Percentiles rank a stretch among this genome's conserved stretches.
Conservation (phyloP, 768 basidiomycete genomes). For the Lentinula aciculospora region DNA sequence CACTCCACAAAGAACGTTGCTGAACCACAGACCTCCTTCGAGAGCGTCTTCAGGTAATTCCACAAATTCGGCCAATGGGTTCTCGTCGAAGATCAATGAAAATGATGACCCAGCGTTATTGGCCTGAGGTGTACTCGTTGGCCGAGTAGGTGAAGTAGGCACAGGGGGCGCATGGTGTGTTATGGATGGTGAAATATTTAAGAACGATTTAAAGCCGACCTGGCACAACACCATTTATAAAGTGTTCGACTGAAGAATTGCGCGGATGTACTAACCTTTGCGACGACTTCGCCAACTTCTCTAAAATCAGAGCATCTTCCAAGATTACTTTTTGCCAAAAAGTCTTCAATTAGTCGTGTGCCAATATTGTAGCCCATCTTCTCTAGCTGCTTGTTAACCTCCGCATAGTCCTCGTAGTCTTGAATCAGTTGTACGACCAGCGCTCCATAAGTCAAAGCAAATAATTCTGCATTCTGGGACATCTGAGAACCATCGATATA, state of each 20-base stretch:
- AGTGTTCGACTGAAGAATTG: not conserved
- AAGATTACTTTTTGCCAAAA: slow-evolving; percentile 76
- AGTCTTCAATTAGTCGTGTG: slow-evolving; percentile 93
- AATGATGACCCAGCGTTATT: slow-evolving; percentile 54
- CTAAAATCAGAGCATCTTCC: slow-evolving; percentile 91
- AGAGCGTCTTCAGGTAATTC: slow-evolving; percentile 92
- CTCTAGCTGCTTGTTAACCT: slow-evolving; percentile 94
- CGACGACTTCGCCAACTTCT: slow-evolving; percentile 92
- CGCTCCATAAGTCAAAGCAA: slow-evolving; percentile 94
- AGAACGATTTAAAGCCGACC: slow-evolving; percentile 98
- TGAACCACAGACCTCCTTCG: slow-evolving; percentile 94
- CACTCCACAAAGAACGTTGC: slow-evolving; percentile 94
- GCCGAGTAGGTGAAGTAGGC: slow-evolving; percentile 42
- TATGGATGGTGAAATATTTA: slow-evolving; percentile 85
- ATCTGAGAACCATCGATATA: slow-evolving; percentile 15
- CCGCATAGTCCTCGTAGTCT: slow-evolving; percentile 96
- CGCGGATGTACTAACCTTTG: slow-evolving; percentile 78
- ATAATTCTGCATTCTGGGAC: slow-evolving; percentile 90
- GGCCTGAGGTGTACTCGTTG: slow-evolving; percentile 36
- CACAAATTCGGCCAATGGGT: slow-evolving; percentile 94
- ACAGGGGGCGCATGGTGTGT: slow-evolving; percentile 59
- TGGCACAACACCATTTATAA: slow-evolving; percentile 23
- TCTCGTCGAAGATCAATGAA: slow-evolving; percentile 87
- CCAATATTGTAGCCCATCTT: slow-evolving; percentile 99
- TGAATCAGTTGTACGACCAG: slow-evolving; percentile 98